A percentile compares a stretch with the other conserved stretches of the same genome.
Conservation (phyloP, 1,284 basidiomycete genomes). For the Psilocybe mexicana region DNA sequence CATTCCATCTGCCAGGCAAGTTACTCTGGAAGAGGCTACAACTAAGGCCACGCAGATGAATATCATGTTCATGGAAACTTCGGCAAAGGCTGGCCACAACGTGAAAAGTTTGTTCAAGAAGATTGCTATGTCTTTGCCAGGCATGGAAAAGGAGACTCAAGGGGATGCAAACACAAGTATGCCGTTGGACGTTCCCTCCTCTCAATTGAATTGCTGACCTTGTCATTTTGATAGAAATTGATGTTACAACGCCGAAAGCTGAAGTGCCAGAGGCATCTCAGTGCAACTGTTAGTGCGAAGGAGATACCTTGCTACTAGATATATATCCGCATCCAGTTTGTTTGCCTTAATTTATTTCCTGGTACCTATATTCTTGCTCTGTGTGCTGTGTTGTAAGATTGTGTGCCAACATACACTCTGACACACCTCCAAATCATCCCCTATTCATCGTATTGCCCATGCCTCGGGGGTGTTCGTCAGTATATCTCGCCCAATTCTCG, state of each 20-base stretch:
- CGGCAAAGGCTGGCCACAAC: constrained; percentile 98
- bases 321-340: constrained; percentile 9
- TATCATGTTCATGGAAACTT: constrained; percentile 99
- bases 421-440: constrained; percentile 46
- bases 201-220: constrained; percentile 10
- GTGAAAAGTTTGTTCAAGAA: constrained; percentile 99
- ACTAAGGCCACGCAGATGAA: constrained; percentile 90
- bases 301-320: constrained; percentile 7
- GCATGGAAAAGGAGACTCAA: constrained; percentile 85
- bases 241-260: constrained; percentile 68
- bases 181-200: constrained; percentile 27
- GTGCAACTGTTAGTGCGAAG: constrained; percentile 62
- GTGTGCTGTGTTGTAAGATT: too few species aligned
- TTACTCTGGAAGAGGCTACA: constrained; percentile 97
- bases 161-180: constrained; percentile 73
- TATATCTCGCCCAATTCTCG: constrained; percentile 85
- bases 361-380: not conserved
- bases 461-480: constrained; percentile 79
- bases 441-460: constrained; percentile 96
- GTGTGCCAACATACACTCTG: too few species aligned
- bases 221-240: constrained; percentile 61
- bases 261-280: constrained; percentile 77
- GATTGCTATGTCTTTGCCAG: constrained; percentile 97
- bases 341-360: constrained; percentile 21
- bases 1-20: constrained; percentile 67